Percentiles rank a stretch among this genome's conserved stretches.
Conservation (phyloP, 2,329 filamentous ascomycete species). For the Passalora sequoiae region DNA sequence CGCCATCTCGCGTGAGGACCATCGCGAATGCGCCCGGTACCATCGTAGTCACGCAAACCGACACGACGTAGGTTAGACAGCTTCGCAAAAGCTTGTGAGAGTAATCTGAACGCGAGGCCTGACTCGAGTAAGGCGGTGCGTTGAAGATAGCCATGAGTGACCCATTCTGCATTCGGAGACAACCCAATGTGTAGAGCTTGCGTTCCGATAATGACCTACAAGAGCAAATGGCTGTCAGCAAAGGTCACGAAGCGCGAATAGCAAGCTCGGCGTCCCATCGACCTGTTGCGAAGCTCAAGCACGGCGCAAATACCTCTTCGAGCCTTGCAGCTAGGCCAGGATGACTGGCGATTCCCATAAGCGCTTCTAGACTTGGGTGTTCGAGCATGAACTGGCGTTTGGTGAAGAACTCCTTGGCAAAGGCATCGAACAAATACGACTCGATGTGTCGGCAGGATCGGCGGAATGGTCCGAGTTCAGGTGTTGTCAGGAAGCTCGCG, state of each 20-base stretch:
- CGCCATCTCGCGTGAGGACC: constrained; percentile 42
- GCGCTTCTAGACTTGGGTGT: constrained; percentile 51
- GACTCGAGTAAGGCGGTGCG: constrained; percentile 32
- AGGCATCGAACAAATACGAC: constrained; percentile 50
- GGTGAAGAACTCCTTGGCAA: constrained; percentile 59
- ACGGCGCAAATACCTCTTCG: too few relatives aligned
- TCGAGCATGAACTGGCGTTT: constrained; percentile 63
- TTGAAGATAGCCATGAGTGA: constrained; percentile 10
- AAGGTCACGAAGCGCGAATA: too few relatives aligned
- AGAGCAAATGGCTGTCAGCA: too few relatives aligned
- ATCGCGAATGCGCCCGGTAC: constrained; percentile 48
- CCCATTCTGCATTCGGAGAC: constrained; percentile 10
- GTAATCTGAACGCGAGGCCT: constrained; percentile 50
- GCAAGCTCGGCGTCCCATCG: too few relatives aligned
- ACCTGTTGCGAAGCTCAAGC: too few relatives aligned
- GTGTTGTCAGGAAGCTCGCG: constrained; percentile 49
- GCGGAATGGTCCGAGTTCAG: constrained; percentile 50
- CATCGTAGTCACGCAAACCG: constrained; percentile 57
- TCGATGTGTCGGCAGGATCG: constrained; percentile 54
- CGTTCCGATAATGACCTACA: constrained; percentile 49
- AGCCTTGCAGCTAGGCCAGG: constrained; percentile 36
- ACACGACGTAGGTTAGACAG: constrained; percentile 53
- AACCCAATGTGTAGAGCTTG: constrained; percentile 22
- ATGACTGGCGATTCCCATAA: constrained; percentile 43
- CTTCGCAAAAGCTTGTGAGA: constrained; percentile 52